These are phyloP conservation scores for Arthrinium puccinioides DNA, from an alignment of 2,329 filamentous ascomycete genomes.

Conservation along the genomic window DNA sequence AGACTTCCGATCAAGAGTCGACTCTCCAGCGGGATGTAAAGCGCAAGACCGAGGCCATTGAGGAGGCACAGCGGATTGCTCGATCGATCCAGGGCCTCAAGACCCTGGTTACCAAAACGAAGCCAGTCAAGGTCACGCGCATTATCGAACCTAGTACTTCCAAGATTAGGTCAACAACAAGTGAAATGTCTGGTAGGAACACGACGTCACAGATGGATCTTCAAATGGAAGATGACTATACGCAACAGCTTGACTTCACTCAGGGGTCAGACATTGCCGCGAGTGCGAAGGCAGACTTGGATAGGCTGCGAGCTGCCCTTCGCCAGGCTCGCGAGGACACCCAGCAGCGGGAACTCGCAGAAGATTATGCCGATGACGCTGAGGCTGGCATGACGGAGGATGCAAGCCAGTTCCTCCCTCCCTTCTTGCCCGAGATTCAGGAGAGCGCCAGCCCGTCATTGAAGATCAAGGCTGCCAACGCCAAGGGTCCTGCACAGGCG, in stretches of 20 bases:
- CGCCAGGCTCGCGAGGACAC: conserved; percentile 17
- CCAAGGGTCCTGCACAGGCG: conserved; percentile 3
- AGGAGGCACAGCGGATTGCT: conserved; percentile 14
- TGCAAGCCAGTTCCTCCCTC: conserved; percentile 20
- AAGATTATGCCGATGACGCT: conserved; percentile 12
- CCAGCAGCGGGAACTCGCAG: conserved; percentile 10
- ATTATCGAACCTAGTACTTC: conserved; percentile 18
- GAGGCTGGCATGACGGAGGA: conserved; percentile 16
- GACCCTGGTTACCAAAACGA: conserved; percentile 17
- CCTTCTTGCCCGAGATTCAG: conserved; percentile 13
- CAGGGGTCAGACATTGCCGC: conserved; percentile 24
- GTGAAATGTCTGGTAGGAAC: conserved; percentile 27
- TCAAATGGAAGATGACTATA: conserved; percentile 28
- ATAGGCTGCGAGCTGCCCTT: conserved; percentile 11
- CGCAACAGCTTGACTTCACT: conserved; percentile 26
- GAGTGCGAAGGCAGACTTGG: conserved; percentile 19
- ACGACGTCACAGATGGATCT: conserved; percentile 22
- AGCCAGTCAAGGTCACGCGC: conserved; percentile 23
- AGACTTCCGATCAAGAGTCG: conserved; percentile 12
- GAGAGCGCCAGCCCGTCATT: conserved; percentile 10
- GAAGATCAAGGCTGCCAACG: conserved; percentile 8
- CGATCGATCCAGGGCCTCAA: conserved; percentile 16
- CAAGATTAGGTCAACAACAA: conserved; percentile 16
- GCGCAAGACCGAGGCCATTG: conserved; percentile 11
- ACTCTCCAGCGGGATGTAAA: conserved; percentile 10